Conservation (phyloP, 495 filamentous ascomycete genomes). For the Antarctomyces pellizariae region DNA sequence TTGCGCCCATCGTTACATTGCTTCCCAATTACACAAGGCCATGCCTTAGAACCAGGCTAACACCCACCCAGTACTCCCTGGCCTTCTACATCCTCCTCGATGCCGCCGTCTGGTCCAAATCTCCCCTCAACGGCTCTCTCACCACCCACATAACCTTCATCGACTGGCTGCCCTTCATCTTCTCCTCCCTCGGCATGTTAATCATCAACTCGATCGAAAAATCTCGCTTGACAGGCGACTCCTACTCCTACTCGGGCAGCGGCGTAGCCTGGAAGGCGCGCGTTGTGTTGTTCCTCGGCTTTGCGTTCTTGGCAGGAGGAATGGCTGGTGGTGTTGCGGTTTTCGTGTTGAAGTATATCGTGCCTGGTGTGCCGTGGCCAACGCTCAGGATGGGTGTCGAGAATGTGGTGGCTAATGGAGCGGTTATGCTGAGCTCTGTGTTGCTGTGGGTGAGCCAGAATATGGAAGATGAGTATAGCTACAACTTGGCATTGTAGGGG, state of each 20-base stretch:
- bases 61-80: slow-evolving; percentile 54
- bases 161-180: slow-evolving; percentile 97
- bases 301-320: slow-evolving; percentile 82
- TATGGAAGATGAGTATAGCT: slow-evolving; percentile 97
- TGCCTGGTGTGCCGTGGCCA: slow-evolving; percentile 52
- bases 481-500: slow-evolving; percentile 54
- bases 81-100: slow-evolving; percentile 96
- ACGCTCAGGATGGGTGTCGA: slow-evolving; percentile 85
- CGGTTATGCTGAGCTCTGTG: slow-evolving; percentile 74
- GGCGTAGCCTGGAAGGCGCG: slow-evolving; percentile 92
- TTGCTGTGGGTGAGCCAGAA: slow-evolving; percentile 96
- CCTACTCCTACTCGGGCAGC: slow-evolving; percentile 61
- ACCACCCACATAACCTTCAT: slow-evolving; percentile 81
- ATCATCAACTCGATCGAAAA: slow-evolving; percentile 99
- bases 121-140: slow-evolving; percentile 46
- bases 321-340: slow-evolving; percentile 81
- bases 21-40: neutral
- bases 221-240: slow-evolving; percentile 60
- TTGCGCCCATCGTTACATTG: neutral
- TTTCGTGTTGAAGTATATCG: slow-evolving; percentile 77
- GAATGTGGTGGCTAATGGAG: slow-evolving; percentile 67
- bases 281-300: slow-evolving; percentile 86
- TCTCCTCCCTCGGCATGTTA: slow-evolving; percentile 81
- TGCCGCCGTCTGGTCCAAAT: slow-evolving; percentile 67
- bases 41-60: slow-evolving; percentile 7